Evolutionary conservation across 331 rosid species (phyloP).

Genomic region (Rosa hybrid): DNA sequence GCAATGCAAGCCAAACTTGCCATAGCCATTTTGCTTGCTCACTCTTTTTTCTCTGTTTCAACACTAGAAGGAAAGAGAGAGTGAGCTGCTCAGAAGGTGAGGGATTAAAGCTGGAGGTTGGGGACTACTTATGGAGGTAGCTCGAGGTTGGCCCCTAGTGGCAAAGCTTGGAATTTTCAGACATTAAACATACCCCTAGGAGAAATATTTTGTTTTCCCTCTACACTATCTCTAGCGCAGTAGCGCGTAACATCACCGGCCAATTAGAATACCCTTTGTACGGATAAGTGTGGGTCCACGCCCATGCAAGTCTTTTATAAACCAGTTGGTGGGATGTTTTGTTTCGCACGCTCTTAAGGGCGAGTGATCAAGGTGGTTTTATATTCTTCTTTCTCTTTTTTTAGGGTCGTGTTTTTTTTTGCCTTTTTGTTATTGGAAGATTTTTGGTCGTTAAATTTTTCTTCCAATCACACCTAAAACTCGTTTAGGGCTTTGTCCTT

Average conservation of each 20-base stretch:
- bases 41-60: not conserved
- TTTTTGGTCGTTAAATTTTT: slow-evolving; percentile 5
- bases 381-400: not conserved
- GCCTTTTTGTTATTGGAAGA: not conserved
- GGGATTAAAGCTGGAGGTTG: slow-evolving; percentile 15
- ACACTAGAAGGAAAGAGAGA: not conserved
- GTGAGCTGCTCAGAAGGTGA: slow-evolving; percentile 17
- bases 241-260: slow-evolving; percentile 13
- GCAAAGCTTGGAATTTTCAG: slow-evolving; percentile 12
- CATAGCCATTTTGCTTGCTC: slow-evolving; percentile 38
- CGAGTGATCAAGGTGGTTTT: not conserved
- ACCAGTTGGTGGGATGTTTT: slow-evolving; percentile 14
- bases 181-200: not conserved
- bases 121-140: slow-evolving; percentile 42
- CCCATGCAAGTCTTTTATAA: not conserved
- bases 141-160: not conserved
- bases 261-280: slow-evolving; percentile 3
- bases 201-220: not conserved
- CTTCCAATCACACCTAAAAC: slow-evolving; percentile 13
- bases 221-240: not conserved
- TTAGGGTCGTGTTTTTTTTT: not conserved
- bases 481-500: slow-evolving; percentile 15
- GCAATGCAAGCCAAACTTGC: slow-evolving; percentile 45
- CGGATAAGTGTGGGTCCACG: slow-evolving; percentile 27
- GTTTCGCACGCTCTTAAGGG: not conserved